Base-by-base conservation (phyloP, 345 rosid species). In the Eutrema yunnanense region DNA sequence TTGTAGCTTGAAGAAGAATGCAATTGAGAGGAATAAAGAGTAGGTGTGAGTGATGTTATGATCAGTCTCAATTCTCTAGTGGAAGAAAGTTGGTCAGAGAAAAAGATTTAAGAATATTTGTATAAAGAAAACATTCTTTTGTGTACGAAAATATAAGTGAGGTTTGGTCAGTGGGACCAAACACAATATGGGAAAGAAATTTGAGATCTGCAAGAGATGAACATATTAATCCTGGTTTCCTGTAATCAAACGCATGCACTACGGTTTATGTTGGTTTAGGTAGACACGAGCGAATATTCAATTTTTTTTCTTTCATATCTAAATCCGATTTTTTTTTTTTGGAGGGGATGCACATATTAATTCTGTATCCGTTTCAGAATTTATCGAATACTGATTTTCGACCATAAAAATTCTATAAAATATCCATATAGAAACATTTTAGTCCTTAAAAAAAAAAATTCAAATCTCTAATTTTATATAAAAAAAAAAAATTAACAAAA, bases 1-100 rank as follows among this genome's bases (percentile, higher is more conserved):
- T 90, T 75, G 98, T 95, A 75, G 69, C 58, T 75, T 75, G 70
- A 75, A 44, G 65, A 29, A 29, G 65, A 54, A 62, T 61, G 26
- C 73, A 68, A 53, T 12, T 65, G 53, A 72, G 64, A 34, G 34
- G 58, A 72, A 38, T 76, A 75, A 71, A 48, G 37, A 38, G 2
- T 59, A 50, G 49, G n/a, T 32, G 69, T 78, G 66, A 63, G 63
- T 52, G 76, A 43, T 72, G 73, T 67, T 59, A 16, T 67, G 54
- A 50, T 49, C 54, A 67, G 67, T 59, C 16, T 74, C 55, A 33
- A 42, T 59, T 51, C 78, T 59, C 55, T 67, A 67, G 41, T 67
- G 62, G 62, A 60, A 41, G 12, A 16, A 37, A 57, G 44, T 66
- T 66, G 78, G 73, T 32, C 38, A 49, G 65, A 44, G 11, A 50